Percentiles rank a stretch among this genome's conserved stretches.
Evolutionary conservation across 495 filamentous ascomycete species (phyloP).

Genomic region (Penicillium crystallinum): DNA sequence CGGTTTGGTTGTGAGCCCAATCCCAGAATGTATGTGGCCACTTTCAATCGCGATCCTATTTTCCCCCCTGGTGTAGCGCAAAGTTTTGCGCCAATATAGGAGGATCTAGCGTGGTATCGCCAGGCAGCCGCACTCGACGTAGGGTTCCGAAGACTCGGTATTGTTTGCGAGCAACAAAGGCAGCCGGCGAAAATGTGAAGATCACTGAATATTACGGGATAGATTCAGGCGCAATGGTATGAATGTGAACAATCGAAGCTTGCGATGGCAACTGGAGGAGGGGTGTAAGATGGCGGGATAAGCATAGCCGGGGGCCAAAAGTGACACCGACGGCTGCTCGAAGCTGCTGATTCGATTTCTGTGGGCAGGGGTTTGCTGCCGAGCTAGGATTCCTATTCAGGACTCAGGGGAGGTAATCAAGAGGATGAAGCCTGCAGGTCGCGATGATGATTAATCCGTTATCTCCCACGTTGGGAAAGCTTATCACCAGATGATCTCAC

Average conservation of each 20-base stretch:
- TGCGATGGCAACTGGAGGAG: not conserved
- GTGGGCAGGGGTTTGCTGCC: not conserved
- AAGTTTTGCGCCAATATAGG: not conserved
- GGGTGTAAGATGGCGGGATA: not conserved
- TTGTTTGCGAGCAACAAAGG: not conserved
- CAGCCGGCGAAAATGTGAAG: not conserved
- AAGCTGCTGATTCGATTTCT: not conserved
- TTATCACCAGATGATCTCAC: slow-evolving; percentile 13
- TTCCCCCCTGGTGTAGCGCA: not conserved
- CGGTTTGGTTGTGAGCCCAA: not conserved
- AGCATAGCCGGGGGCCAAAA: not conserved
- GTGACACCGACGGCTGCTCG: not conserved
- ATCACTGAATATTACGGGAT: not conserved
- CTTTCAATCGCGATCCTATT: not conserved
- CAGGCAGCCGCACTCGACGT: not conserved
- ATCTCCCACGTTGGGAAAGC: slow-evolving; percentile 4
- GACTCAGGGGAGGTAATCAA: not conserved
- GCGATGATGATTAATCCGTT: slow-evolving; percentile 11
- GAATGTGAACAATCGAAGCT: not conserved
- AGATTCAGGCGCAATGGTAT: not conserved
- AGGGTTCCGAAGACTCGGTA: not conserved
- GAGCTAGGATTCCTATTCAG: not conserved
- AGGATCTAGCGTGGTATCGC: not conserved
- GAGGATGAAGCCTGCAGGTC: not conserved
- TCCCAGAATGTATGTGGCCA: not conserved